Base-by-base conservation (phyloP, 1,284 basidiomycete species). In the Rhodotorula sp. region DNA sequence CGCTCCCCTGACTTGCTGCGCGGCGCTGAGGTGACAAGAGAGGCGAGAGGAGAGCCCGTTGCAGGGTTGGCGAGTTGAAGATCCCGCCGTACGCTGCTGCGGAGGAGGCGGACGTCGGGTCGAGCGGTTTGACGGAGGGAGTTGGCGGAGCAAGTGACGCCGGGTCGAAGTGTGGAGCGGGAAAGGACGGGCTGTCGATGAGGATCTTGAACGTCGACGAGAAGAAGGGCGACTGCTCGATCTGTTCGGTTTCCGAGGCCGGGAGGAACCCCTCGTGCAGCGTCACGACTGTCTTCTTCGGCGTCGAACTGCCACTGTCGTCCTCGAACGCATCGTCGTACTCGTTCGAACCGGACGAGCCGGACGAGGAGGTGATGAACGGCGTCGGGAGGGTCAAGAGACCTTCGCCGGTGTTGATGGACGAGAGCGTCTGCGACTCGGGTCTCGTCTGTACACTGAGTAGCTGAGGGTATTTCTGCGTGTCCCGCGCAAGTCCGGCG, bases 1-100 rank as follows among this genome's bases (percentile, higher is more conserved):
- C 67, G 30, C 63, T 64, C 6, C 64, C 64, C 34, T 60, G 59
- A 20, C 48, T 52, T 34, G 60, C 60, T 4, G 72, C 69, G 4
- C 70, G 30, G 0, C 70, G 52, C 31, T 74, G 60, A 0, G 72
- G 72, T 20, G 64, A 67, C 40, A 73, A 46, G 6, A 71, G 34
- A n/a, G 72, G 72, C 2, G 59, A 63, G 2, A 69, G 51, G 46
- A 71, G 64, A 0, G 67, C 70, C 16, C 72, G 55, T 47, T 71
- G 70, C 5, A 74, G 40, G 2, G 72, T 71, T 20, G 72, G 72
- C 7, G 69, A 71, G 53, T 69, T 69, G 40, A 69, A 55, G 10
- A 64, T 30, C 13, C 51, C 30, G 4, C 47, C 59, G 28, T 51
- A 57, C 7, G 67, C 57, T 8, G 37, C 37, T 2, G 46, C 31